Percentiles rank a stretch among this genome's conserved stretches.
These are phyloP conservation scores for Dothideomycetidae sp. DNA, from an alignment of 2,329 filamentous ascomycete genomes.

Conservation along the genomic window DNA sequence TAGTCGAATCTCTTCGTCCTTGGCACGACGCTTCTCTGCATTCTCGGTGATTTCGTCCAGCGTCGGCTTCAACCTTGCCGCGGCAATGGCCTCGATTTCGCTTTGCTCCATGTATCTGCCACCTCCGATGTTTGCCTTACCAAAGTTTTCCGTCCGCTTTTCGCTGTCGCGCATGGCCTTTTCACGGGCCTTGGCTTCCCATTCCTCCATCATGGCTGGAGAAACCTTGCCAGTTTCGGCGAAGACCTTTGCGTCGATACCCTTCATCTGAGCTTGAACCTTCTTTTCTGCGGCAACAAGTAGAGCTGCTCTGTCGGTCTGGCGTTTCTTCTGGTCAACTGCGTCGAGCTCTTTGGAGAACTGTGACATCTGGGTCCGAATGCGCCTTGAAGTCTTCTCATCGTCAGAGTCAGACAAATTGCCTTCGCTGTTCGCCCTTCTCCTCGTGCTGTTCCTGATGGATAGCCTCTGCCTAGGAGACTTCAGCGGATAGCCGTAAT, in stretches of 20 bases:
- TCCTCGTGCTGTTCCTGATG: conserved; percentile 5
- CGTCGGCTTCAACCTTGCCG: conserved; percentile 63
- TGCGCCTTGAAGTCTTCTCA: conserved; percentile 53
- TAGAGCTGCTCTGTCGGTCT: conserved; percentile 59
- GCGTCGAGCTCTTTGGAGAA: conserved; percentile 54
- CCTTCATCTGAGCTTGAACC: conserved; percentile 62
- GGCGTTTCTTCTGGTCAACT: conserved; percentile 59
- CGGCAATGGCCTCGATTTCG: conserved; percentile 67
- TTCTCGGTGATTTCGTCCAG: conserved; percentile 72
- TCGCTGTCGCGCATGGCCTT: conserved; percentile 53
- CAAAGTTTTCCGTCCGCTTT: conserved; percentile 41
- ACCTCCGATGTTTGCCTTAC: conserved; percentile 57
- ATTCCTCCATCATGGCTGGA: conserved; percentile 54
- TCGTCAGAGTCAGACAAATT: conserved; percentile 39
- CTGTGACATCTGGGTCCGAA: conserved; percentile 64
- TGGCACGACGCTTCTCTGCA: conserved; percentile 56
- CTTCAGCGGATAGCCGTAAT: conserved; percentile 52
- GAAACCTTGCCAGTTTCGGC: conserved; percentile 60
- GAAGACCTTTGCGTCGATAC: conserved; percentile 70
- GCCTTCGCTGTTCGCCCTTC: conserved; percentile 12
- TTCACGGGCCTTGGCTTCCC: conserved; percentile 63
- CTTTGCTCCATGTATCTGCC: conserved; percentile 66
- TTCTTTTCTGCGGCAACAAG: conserved; percentile 72
- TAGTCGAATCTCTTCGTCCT: conserved; percentile 46
- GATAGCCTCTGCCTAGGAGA: conserved; percentile 37